A percentile compares a stretch with the other conserved stretches of the same genome.
phyloP scores from a whole-genome alignment of 2,329 filamentous ascomycete species.

The Diaporthe velutina region DNA sequence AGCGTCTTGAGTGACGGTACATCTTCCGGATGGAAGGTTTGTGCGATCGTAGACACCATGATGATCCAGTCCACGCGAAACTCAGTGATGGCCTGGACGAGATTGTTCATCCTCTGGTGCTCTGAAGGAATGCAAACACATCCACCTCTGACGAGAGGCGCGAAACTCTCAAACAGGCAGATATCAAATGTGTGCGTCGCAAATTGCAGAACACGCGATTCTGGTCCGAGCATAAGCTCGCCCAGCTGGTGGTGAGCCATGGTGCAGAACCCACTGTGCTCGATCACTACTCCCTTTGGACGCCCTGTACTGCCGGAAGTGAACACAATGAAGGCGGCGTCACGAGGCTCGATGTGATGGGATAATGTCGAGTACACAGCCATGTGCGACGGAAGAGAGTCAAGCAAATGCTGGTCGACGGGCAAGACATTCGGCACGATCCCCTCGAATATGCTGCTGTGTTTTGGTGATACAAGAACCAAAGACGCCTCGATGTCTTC shows the following conservation, averaged over 20 bases:
- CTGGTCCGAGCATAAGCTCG: neutral
- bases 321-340: conserved; percentile 56
- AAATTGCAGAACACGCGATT: conserved; percentile 56
- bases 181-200: conserved; percentile 68
- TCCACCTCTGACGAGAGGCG: neutral
- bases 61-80: neutral
- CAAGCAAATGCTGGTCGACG: neutral
- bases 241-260: neutral
- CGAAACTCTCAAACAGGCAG: conserved; percentile 63
- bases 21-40: neutral
- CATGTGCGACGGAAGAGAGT: neutral
- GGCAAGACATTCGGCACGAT: neutral
- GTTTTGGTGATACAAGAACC: neutral
- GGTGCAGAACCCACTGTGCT: neutral
- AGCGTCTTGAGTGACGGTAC: neutral
- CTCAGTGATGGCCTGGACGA: neutral
- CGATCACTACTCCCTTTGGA: conserved; percentile 51
- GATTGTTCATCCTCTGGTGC: neutral
- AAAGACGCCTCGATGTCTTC: neutral
- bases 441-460: neutral
- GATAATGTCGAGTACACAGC: neutral
- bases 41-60: neutral
- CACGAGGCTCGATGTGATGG: neutral
- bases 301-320: conserved; percentile 65
- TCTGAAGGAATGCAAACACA: neutral